Conservation (phyloP, 2,329 filamentous ascomycete genomes). For the Colletotrichum kahawae region DNA sequence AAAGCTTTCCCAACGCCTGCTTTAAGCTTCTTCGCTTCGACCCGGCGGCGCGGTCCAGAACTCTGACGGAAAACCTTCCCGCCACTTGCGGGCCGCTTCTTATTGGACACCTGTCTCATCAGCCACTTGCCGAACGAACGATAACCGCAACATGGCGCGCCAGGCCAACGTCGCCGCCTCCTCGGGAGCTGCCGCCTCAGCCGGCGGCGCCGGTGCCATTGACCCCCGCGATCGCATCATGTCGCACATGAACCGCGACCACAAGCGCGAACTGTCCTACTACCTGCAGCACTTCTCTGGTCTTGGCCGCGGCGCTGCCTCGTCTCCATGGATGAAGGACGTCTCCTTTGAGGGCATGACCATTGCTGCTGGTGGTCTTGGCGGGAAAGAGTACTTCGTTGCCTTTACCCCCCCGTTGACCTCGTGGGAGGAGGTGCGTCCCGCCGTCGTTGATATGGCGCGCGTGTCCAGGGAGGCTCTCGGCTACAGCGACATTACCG, state of each 20-base stretch:
- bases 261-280: conserved; percentile 73
- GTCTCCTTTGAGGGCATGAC: conserved; percentile 68
- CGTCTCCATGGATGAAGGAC: conserved; percentile 67
- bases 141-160: not conserved
- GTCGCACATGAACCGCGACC: conserved; percentile 87
- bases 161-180: not conserved
- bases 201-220: conserved; percentile 23
- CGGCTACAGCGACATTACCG: conserved; percentile 55
- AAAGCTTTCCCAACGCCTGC: not conserved
- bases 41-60: not conserved
- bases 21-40: not conserved
- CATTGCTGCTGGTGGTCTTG: conserved; percentile 51
- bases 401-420: conserved; percentile 73
- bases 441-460: conserved; percentile 75
- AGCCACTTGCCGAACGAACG: not conserved
- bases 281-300: conserved; percentile 78
- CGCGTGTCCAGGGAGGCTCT: conserved; percentile 61
- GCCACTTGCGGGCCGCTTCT: not conserved
- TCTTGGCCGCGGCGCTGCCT: conserved; percentile 59
- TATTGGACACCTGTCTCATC: not conserved
- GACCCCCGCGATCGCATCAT: conserved; percentile 51
- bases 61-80: not conserved
- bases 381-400: conserved; percentile 55
- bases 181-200: not conserved
- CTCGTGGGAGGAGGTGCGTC: conserved; percentile 70